Percentiles rank a stretch among this genome's conserved stretches.
phyloP scores from a whole-genome alignment of 2,329 filamentous ascomycete genomes.

The Ambrosiella beaveri region DNA sequence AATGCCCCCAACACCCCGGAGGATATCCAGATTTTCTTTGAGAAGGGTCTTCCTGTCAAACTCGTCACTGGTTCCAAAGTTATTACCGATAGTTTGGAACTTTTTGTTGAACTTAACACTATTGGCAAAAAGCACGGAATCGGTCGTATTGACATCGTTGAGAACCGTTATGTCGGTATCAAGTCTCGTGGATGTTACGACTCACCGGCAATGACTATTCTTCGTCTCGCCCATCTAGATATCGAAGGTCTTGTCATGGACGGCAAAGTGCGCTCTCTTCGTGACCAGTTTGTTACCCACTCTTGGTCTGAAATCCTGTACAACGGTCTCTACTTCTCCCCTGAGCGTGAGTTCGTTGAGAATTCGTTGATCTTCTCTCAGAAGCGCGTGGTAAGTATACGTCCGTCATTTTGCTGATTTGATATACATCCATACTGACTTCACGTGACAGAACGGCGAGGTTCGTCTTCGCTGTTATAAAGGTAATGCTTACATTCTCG shows the following conservation, averaged over 20 bases:
- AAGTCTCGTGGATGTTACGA: constrained; percentile 32
- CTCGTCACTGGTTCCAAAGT: constrained; percentile 38
- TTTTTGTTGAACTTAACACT: constrained; percentile 47
- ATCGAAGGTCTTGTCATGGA: constrained; percentile 42
- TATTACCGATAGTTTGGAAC: constrained; percentile 44
- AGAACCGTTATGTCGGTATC: constrained; percentile 26
- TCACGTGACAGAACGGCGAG: constrained; percentile 17
- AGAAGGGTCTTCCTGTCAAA: constrained; percentile 51
- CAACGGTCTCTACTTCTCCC: constrained; percentile 39
- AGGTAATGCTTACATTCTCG: constrained; percentile 33
- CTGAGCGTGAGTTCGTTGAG: constrained; percentile 37
- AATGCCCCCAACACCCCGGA: constrained; percentile 46
- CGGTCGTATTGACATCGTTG: constrained; percentile 43
- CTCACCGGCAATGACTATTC: constrained; percentile 17
- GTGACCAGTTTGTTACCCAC: constrained; percentile 34
- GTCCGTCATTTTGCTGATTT: background rate
- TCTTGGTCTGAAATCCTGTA: constrained; percentile 26
- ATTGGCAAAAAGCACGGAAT: constrained; percentile 49
- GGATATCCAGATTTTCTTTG: constrained; percentile 48
- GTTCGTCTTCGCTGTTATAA: constrained; percentile 23
- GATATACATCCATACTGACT: background rate
- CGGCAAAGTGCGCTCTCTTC: constrained; percentile 33
- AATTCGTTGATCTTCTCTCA: constrained; percentile 43
- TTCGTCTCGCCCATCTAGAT: constrained; percentile 22
- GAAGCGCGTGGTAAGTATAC: constrained; percentile 25